Evolutionary conservation across 495 filamentous ascomycete species (phyloP), one percentile per base, ranked within the genome.

Genomic region (Lophiotrema nucula): DNA sequence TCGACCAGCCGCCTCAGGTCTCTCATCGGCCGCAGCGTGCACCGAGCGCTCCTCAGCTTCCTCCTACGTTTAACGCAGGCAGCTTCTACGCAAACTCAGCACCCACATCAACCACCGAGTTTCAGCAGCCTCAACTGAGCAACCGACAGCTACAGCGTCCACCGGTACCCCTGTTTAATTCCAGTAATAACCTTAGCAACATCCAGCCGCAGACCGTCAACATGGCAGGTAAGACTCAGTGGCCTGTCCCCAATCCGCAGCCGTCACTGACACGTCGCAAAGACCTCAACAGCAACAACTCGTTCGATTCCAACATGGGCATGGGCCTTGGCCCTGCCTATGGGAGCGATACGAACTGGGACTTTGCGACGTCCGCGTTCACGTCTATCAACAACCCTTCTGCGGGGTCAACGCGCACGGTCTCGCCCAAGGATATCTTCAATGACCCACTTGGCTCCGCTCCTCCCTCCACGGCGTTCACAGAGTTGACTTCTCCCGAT

Each of bases 381-480:
- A 74, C 70, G 23, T 49, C 72, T 22, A 64, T 74, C 56, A 71
- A 52, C 49, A 68, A 53, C 55, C 42, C 53, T 26, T 52, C 59
- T 0, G 19, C 51, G 27, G 55, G 57, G 51, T 68, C 67, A 18
- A 60, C 56, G 27, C 60, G 42, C 53, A 95, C 92, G 18, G 80
- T 97, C 44, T 97, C 92, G 51, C 92, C 92, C 13, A 84, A 86
- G 70, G 90, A 96, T 63, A 74, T 96, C 39, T 79, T 90, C 68
- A 72, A 88, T 58, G 87, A 90, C 57, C 76, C 79, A 16, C 76
- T 76, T 65, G 74, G 78, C 65, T 93, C 90, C 51, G 84, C 89
- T 25, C 89, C 90, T 35, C 88, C 90, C 50, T 96, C 92, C 0
- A 77, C 86, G 37, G 83, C 89, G 13, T 87, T 90, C 68, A 95